Evolutionary conservation across 768 basidiomycete species (phyloP).

Genomic region (Kwoniella mangroviensis): DNA sequence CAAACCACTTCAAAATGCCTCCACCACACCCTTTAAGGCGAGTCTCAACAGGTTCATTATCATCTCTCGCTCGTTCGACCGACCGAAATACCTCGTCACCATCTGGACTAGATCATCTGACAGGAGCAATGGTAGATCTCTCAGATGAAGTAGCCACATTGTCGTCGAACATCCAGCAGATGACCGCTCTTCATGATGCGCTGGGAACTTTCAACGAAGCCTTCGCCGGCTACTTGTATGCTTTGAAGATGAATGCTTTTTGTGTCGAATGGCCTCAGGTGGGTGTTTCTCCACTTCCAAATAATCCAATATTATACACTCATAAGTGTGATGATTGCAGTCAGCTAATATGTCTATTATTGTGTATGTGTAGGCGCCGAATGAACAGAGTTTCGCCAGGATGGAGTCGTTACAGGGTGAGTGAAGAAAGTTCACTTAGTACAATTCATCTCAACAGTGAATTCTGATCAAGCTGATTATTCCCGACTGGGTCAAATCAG

Average conservation of each 20-base stretch:
- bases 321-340: no score
- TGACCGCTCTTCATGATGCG: slow-evolving; percentile 73
- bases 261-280: slow-evolving; percentile 94
- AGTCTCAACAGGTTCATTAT: slow-evolving; percentile 88
- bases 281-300: slow-evolving; percentile 31
- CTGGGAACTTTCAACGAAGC: slow-evolving; percentile 87
- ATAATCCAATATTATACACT: not conserved
- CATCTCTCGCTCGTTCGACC: slow-evolving; percentile 77
- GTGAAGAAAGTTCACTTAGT: not conserved
- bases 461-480: not conserved
- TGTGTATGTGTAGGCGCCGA: slow-evolving; percentile 22
- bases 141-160: slow-evolving; percentile 84
- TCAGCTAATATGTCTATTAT: no score
- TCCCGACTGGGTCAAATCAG: not conserved
- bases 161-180: slow-evolving; percentile 72
- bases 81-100: slow-evolving; percentile 69
- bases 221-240: slow-evolving; percentile 88
- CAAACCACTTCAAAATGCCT: slow-evolving; percentile 25
- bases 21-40: slow-evolving; percentile 71
- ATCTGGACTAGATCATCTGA: slow-evolving; percentile 81
- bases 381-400: slow-evolving; percentile 27
- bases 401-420: slow-evolving; percentile 19
- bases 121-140: slow-evolving; percentile 81
- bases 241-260: slow-evolving; percentile 91
- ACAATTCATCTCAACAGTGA: not conserved